Percentiles rank a stretch among this genome's conserved stretches.
Conservation (phyloP, 164 flowering plant species). For the Warburgia ugandensis region DNA sequence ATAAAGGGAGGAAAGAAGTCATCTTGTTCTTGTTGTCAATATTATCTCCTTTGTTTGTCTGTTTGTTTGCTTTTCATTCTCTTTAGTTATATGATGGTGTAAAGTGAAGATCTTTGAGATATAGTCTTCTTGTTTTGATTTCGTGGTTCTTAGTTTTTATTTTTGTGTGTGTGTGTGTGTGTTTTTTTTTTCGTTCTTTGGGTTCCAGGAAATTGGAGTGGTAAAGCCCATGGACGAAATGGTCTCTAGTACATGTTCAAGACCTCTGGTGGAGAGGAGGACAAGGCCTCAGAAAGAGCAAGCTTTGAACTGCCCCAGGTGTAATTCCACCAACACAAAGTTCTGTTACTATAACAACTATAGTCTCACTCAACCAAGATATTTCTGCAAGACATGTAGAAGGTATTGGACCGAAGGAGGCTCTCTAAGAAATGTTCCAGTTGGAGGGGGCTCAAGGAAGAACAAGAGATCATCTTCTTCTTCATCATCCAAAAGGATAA, state of each 20-base stretch:
- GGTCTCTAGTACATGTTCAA: conserved; percentile 44
- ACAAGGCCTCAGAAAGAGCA: conserved; percentile 72
- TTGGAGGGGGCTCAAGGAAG: conserved; percentile 93
- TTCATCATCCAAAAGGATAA: conserved; percentile 27
- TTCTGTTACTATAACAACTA: conserved; percentile 98
- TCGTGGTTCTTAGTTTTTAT: no score
- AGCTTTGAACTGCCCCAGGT: conserved; percentile 84
- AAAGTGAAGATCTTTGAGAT: neutral
- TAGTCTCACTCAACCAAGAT: conserved; percentile 93
- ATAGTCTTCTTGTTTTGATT: neutral
- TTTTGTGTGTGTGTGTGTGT: neutral
- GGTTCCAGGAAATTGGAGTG: conserved; percentile 52
- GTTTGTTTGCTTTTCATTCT: conserved; percentile 6
- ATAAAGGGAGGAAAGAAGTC: neutral
- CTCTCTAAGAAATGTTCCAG: conserved; percentile 87
- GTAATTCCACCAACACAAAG: conserved; percentile 90
- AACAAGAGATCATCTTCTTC: conserved; percentile 57
- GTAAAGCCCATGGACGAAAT: conserved; percentile 80
- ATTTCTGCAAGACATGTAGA: conserved; percentile 90
- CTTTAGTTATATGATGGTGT: neutral
- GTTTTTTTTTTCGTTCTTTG: conserved; percentile 1
- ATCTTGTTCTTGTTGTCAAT: neutral
- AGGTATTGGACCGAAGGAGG: conserved; percentile 99
- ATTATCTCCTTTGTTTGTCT: no score
- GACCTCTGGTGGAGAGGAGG: conserved; percentile 46